Percentiles rank a stretch among this genome's conserved stretches.
These are phyloP conservation scores for Jamesozyma rosinii DNA, from an alignment of 805 yeast genomes.

Conservation along the genomic window DNA sequence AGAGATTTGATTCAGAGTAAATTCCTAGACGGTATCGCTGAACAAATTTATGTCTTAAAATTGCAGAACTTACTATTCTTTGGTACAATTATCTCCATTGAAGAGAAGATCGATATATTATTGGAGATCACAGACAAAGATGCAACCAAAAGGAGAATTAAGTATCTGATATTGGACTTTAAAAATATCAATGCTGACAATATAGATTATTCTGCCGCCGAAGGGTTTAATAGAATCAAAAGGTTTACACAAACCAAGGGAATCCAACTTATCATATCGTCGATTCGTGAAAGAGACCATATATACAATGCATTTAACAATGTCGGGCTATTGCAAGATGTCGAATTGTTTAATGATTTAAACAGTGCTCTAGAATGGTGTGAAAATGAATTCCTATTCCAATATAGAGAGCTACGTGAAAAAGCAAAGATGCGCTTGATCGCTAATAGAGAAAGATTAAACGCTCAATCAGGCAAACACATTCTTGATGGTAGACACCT, in stretches of 20 bases:
- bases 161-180: slow-evolving; percentile 77
- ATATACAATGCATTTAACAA: slow-evolving; percentile 67
- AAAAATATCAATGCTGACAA: slow-evolving; percentile 59
- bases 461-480: background rate
- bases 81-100: slow-evolving; percentile 92
- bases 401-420: slow-evolving; percentile 31
- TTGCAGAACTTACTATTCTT: slow-evolving; percentile 84
- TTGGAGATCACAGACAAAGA: slow-evolving; percentile 44
- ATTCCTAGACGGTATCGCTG: slow-evolving; percentile 75
- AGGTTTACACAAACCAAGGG: slow-evolving; percentile 61
- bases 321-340: slow-evolving; percentile 65
- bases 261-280: slow-evolving; percentile 67
- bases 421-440: slow-evolving; percentile 14
- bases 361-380: slow-evolving; percentile 94
- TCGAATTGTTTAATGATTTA: slow-evolving; percentile 60
- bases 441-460: background rate
- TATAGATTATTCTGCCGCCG: slow-evolving; percentile 92
- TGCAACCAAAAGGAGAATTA: slow-evolving; percentile 46
- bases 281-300: slow-evolving; percentile 58
- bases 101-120: slow-evolving; percentile 55
- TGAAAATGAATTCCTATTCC: slow-evolving; percentile 70
- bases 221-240: slow-evolving; percentile 81
- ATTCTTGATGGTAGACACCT: background rate
- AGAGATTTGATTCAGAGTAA: slow-evolving; percentile 85
- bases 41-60: slow-evolving; percentile 81